Percentiles rank a stretch among this genome's conserved stretches.
Evolutionary conservation across 495 filamentous ascomycete genomes (phyloP).

Genomic region (Penicillium crystallinum): DNA sequence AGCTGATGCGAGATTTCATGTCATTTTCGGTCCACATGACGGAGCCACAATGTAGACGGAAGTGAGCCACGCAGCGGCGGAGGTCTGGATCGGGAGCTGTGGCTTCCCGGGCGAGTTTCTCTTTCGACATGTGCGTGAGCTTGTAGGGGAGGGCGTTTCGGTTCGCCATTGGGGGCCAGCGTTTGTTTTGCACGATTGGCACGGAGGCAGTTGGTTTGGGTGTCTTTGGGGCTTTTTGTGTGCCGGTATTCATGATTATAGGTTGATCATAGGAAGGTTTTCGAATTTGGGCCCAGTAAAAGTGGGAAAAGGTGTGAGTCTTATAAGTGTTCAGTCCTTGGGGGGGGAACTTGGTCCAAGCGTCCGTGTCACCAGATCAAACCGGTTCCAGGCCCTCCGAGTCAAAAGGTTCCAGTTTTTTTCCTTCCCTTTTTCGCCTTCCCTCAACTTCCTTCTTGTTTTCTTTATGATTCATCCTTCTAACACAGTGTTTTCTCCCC

Average conservation of each 20-base stretch:
- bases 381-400: slow-evolving; percentile 20
- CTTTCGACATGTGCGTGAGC: slow-evolving; percentile 38
- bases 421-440: neutral
- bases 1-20: slow-evolving; percentile 39
- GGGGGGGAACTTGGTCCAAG: slow-evolving; percentile 22
- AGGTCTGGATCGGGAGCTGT: slow-evolving; percentile 39
- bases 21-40: slow-evolving; percentile 40
- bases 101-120: slow-evolving; percentile 40
- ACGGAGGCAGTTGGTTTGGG: slow-evolving; percentile 17
- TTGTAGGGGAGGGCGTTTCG: slow-evolving; percentile 38
- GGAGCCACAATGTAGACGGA: slow-evolving; percentile 36
- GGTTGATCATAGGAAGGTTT: no score
- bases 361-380: slow-evolving; percentile 19
- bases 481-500: neutral
- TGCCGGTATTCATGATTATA: slow-evolving; percentile 20
- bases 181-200: slow-evolving; percentile 28
- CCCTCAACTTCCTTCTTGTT: neutral
- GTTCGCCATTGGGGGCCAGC: slow-evolving; percentile 41
- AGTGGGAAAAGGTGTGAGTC: neutral
- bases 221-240: slow-evolving; percentile 10
- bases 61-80: slow-evolving; percentile 40
- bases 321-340: no score
- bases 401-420: neutral
- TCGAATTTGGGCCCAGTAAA: no score
- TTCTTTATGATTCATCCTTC: slow-evolving; percentile 1